These are phyloP conservation scores for Skeletonema grethae DNA, from an alignment of 108 stramenopile genomes.

Conservation along the genomic window DNA sequence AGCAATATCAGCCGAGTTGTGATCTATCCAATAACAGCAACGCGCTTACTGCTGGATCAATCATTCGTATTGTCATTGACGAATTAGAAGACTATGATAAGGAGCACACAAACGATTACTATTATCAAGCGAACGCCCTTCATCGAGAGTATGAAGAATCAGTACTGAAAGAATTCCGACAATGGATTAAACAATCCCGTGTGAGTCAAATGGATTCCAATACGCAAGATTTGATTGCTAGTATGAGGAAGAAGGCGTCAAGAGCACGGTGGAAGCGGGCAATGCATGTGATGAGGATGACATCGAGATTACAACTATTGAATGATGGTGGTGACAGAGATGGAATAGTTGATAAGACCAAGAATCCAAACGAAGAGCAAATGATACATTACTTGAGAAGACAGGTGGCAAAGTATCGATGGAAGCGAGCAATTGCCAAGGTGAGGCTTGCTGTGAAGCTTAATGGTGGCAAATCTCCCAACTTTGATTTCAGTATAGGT, in stretches of 20 bases:
- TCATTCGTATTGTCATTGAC: conserved; percentile 21
- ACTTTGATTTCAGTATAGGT: not conserved
- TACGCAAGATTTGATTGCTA: not conserved
- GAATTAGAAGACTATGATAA: conserved; percentile 12
- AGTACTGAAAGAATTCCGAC: conserved; percentile 4
- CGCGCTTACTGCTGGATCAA: conserved; percentile 14
- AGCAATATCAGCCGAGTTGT: not conserved
- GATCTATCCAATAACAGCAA: not conserved
- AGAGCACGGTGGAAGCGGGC: not conserved
- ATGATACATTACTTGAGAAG: conserved; percentile 19
- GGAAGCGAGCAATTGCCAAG: conserved; percentile 11
- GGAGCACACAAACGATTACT: not conserved
- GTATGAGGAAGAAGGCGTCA: not conserved
- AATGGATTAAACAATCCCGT: conserved; percentile 20
- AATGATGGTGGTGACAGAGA: not conserved
- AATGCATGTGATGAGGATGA: not conserved
- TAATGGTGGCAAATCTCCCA: conserved; percentile 2
- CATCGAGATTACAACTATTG: too few relatives aligned
- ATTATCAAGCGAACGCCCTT: not conserved
- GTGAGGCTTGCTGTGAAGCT: conserved; percentile 7
- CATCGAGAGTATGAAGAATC: conserved; percentile 19
- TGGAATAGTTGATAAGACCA: not conserved
- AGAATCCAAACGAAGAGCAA: conserved; percentile 1
- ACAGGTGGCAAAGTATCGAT: conserved; percentile 20
- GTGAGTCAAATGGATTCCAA: conserved; percentile 12